Percentiles rank a stretch among this genome's conserved stretches.
Evolutionary conservation across 2,329 filamentous ascomycete species (phyloP).

Genomic region (Cordyceps cateniannulata): DNA sequence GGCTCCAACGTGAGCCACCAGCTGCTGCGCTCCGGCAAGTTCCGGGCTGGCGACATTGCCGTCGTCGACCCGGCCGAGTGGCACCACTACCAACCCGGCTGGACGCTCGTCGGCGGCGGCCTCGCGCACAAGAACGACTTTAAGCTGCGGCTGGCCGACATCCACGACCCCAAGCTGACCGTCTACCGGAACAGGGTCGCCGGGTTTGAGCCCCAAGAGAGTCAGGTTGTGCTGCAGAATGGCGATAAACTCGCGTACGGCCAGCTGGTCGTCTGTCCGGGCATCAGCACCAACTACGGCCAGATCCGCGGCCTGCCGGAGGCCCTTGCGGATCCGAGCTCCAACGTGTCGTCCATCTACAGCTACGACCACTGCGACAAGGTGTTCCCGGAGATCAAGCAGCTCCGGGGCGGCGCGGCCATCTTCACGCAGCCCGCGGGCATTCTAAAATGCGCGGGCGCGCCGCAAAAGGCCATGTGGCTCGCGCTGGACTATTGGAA

Average conservation of each 20-base stretch:
- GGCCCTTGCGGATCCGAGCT: conserved; percentile 41
- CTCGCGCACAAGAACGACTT: conserved; percentile 57
- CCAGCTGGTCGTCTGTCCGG: conserved; percentile 57
- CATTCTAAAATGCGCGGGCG: conserved; percentile 54
- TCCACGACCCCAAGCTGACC: conserved; percentile 54
- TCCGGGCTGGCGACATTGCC: conserved; percentile 54
- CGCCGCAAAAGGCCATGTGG: conserved; percentile 58
- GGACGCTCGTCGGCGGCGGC: conserved; percentile 62
- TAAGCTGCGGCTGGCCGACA: conserved; percentile 38
- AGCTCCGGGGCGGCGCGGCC: conserved; percentile 42
- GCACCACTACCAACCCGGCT: conserved; percentile 65
- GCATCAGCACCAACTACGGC: conserved; percentile 44
- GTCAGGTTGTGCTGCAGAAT: conserved; percentile 46
- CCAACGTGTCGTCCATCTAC: conserved; percentile 51
- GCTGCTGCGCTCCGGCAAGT: conserved; percentile 53
- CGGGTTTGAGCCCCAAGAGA: conserved; percentile 48
- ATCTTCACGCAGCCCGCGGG: conserved; percentile 56
- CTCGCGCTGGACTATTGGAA: conserved; percentile 55
- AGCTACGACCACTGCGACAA: conserved; percentile 50
- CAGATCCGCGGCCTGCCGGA: conserved; percentile 49
- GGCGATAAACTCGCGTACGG: conserved; percentile 55
- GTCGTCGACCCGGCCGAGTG: conserved; percentile 55
- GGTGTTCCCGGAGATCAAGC: conserved; percentile 42
- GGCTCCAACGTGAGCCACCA: conserved; percentile 62
- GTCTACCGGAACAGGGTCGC: conserved; percentile 49